These are phyloP conservation scores for Pulveroboletus frians DNA, from an alignment of 768 basidiomycete genomes.

Conservation along the genomic window DNA sequence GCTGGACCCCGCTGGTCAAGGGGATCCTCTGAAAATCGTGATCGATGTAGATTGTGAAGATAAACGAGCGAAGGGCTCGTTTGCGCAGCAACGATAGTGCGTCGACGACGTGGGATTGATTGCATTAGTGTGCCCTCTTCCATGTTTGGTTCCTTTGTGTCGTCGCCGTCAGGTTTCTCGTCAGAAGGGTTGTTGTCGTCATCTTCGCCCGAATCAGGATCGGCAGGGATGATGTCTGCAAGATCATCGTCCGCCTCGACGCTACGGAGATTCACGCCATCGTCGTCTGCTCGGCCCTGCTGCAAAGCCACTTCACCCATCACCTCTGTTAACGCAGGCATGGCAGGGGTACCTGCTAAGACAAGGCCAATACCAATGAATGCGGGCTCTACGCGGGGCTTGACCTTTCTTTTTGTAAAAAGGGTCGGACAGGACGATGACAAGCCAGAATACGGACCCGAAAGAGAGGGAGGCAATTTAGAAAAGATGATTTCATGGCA, in stretches of 20 bases:
- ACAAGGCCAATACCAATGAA: slow-evolving; percentile 82
- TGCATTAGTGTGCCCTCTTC: slow-evolving; percentile 10
- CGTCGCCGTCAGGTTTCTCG: slow-evolving; percentile 33
- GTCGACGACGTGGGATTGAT: slow-evolving; percentile 32
- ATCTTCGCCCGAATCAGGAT: slow-evolving; percentile 28
- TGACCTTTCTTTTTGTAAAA: slow-evolving; percentile 59
- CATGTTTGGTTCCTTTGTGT: slow-evolving; percentile 15
- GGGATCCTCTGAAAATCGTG: slow-evolving; percentile 67
- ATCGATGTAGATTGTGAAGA: slow-evolving; percentile 45
- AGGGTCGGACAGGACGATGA: slow-evolving; percentile 45
- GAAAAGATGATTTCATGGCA: slow-evolving; percentile 97
- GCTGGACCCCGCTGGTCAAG: slow-evolving; percentile 60
- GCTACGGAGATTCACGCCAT: slow-evolving; percentile 45
- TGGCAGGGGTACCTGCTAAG: slow-evolving; percentile 67
- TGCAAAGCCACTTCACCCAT: slow-evolving; percentile 84
- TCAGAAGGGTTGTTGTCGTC: slow-evolving; percentile 45
- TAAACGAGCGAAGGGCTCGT: slow-evolving; percentile 71
- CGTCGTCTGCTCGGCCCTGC: slow-evolving; percentile 77
- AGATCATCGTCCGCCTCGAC: slow-evolving; percentile 43
- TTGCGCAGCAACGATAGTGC: slow-evolving; percentile 59
- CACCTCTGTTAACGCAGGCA: slow-evolving; percentile 68
- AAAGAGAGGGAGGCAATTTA: slow-evolving; percentile 64
- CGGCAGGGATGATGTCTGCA: slow-evolving; percentile 23
- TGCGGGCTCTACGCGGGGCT: slow-evolving; percentile 65
- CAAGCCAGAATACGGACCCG: slow-evolving; percentile 64